Evolutionary conservation across 192 early-diverging fungal genomes (phyloP), one percentile per base, ranked within the genome.

Genomic region (Thamnidium elegans): DNA sequence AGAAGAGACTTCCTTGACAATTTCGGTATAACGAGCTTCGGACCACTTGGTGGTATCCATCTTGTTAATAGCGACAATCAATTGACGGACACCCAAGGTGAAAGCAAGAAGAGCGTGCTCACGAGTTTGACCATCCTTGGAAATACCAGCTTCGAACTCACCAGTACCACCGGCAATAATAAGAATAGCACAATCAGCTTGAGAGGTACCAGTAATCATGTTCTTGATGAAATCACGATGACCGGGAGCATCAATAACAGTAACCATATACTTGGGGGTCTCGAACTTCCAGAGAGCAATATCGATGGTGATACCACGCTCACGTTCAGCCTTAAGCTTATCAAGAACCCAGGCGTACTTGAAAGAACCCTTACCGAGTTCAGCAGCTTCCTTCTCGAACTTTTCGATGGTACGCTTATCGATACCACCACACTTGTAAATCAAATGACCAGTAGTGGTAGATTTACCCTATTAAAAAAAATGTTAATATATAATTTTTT

Each of bases 211-310:
- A 81, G 96, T 94, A 79, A 97, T 97, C 95, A 95, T 98, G 92
- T 98, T 98, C 86, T 97, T 97, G 87, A 99, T 97, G 90, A 99
- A 99, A 88, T 99, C 96, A 82, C 96, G 90, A 89, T 99, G 96
- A 62, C 96, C 96, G 53, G 96, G 96, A 78, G 96, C 95, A 81
- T 99, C 95, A 80, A 99, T 97, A 84, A 99, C 90, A 85, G 94
- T 99, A 75, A 95, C 92, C 80, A 92, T 84, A 86, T 87, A 95
- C 86, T 95, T 93, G 80, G 90, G 88, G 66, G 96, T 96, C 81
- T 94, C 92, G 84, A 92, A 90, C 85, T 95, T 93, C 93, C 92
- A 93, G 67, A 94, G 86, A 79, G 96, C 93, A 76, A 94, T 95
- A 77, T 94, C 96, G 68, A 98, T 98, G 84, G 96, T 98, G 78